These are phyloP conservation scores for Gnaphalium uliginosum DNA, from an alignment of 129 eudicot species.

Conservation along the genomic window DNA sequence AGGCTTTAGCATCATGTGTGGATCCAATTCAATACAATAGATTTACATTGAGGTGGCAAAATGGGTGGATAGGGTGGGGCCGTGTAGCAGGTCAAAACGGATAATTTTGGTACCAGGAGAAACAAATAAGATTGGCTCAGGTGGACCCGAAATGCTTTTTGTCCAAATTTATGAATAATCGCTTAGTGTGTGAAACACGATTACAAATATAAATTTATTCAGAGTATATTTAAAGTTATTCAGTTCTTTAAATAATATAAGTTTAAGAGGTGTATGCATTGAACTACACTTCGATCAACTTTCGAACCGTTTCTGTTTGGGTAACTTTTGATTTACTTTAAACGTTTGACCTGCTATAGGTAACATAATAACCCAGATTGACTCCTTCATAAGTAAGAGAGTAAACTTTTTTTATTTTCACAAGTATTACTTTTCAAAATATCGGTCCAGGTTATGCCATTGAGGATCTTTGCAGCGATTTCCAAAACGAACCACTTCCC, in stretches of 20 bases:
- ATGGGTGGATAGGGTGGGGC: not conserved
- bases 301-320: not conserved
- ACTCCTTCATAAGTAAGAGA: not conserved
- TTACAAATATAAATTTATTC: not conserved
- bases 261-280: not conserved
- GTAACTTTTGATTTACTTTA: not conserved
- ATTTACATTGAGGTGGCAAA: constrained; percentile 10
- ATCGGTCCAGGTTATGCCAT: constrained; percentile 96
- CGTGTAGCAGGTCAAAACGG: not conserved
- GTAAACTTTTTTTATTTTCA: constrained; percentile 2
- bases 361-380: not conserved
- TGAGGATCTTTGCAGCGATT: constrained; percentile 99
- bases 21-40: constrained; percentile 17
- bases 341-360: not conserved
- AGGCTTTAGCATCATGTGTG: constrained; percentile 26
- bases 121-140: not conserved
- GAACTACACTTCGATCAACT: not conserved
- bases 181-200: not conserved
- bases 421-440: constrained; percentile 77
- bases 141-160: not conserved
- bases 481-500: constrained; percentile 95
- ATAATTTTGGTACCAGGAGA: not conserved
- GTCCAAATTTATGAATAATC: not conserved
- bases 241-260: too few species aligned
- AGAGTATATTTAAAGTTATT: too few species aligned